Evolutionary conservation across 148 eudicot species (phyloP).

Genomic region (Oxyria digyna): DNA sequence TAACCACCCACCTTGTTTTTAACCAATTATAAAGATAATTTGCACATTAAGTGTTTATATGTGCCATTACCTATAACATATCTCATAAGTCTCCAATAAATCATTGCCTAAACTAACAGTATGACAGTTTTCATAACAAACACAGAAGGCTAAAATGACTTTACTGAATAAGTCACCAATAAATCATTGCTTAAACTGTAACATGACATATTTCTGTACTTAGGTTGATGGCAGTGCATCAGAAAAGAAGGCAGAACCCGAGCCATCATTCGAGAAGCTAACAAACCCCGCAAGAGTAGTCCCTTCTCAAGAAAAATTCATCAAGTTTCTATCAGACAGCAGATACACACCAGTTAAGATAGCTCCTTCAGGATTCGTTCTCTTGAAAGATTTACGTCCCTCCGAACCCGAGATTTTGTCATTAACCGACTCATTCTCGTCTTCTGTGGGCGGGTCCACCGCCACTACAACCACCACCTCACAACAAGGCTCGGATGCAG

Average conservation of each 20-base stretch:
- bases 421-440: slow-evolving; percentile 66
- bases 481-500: slow-evolving; percentile 35
- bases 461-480: slow-evolving; percentile 30
- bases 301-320: slow-evolving; percentile 76
- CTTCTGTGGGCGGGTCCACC: slow-evolving; percentile 24
- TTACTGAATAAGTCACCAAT: no score
- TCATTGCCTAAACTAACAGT: no score
- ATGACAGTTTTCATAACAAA: no score
- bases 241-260: slow-evolving; percentile 82
- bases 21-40: no score
- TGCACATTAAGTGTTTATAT: no score
- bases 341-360: slow-evolving; percentile 75
- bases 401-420: slow-evolving; percentile 72
- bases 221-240: slow-evolving; percentile 55
- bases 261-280: slow-evolving; percentile 64
- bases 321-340: slow-evolving; percentile 74
- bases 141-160: no score
- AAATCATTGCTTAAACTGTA: no score
- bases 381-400: slow-evolving; percentile 70
- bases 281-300: slow-evolving; percentile 93
- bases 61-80: no score
- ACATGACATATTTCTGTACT: no score
- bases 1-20: no score
- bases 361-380: slow-evolving; percentile 82
- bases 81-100: no score